Percentiles rank a stretch among this genome's conserved stretches.
Conservation (phyloP, 2,329 filamentous ascomycete species). For the Cladosporium phlei region DNA sequence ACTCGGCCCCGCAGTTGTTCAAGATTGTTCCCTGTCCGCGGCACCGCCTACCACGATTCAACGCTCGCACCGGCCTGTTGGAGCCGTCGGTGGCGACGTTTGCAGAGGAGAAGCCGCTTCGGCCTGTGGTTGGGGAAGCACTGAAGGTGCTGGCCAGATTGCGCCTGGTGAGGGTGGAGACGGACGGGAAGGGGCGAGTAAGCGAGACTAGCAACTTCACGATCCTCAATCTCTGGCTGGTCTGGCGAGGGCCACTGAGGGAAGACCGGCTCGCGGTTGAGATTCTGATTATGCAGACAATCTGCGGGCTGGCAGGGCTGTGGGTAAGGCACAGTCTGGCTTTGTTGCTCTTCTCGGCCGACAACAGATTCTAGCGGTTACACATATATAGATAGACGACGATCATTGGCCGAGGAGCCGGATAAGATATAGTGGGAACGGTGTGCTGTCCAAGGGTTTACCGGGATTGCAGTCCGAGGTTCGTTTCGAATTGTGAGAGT, state of each 20-base stretch:
- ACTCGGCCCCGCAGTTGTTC: conserved; percentile 88
- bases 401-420: conserved; percentile 5
- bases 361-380: conserved; percentile 55
- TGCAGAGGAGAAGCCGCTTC: conserved; percentile 59
- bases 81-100: conserved; percentile 81
- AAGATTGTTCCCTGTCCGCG: conserved; percentile 85
- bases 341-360: conserved; percentile 80
- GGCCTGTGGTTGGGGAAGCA: conserved; percentile 54
- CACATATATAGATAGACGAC: conserved; percentile 6
- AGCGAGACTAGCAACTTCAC: conserved; percentile 85
- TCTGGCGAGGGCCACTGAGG: conserved; percentile 86
- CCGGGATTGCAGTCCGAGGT: too few species aligned
- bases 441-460: too few species aligned
- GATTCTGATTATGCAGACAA: conserved; percentile 71
- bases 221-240: conserved; percentile 90
- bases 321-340: conserved; percentile 83
- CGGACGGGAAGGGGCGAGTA: conserved; percentile 65
- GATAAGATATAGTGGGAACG: too few species aligned
- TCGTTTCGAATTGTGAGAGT: too few species aligned
- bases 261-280: conserved; percentile 80
- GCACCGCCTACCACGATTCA: conserved; percentile 86
- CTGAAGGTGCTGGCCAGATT: conserved; percentile 67
- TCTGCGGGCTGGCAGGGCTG: conserved; percentile 73
- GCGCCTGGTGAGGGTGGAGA: conserved; percentile 62
- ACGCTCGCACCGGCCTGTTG: conserved; percentile 74